A percentile compares a stretch with the other conserved stretches of the same genome.
Evolutionary conservation across 1,284 basidiomycete genomes (phyloP).

Genomic region (Retiboletus flavoniger): DNA sequence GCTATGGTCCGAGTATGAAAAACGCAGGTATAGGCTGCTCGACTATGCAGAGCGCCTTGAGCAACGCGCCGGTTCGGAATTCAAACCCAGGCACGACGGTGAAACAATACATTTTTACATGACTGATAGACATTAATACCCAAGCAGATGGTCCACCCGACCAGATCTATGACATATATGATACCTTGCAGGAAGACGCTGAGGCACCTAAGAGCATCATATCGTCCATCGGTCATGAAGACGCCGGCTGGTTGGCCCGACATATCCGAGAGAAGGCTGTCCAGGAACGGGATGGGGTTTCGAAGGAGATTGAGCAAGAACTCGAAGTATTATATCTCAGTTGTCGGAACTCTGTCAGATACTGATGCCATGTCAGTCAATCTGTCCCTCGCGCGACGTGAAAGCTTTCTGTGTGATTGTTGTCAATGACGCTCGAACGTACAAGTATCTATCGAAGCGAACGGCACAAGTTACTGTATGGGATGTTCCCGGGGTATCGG

Average conservation of each 20-base stretch:
- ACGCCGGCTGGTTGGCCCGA: constrained; percentile 64
- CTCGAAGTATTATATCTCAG: constrained; percentile 51
- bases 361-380: constrained; percentile 41
- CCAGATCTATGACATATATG: constrained; percentile 63
- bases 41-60: constrained; percentile 60
- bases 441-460: constrained; percentile 51
- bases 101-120: constrained; percentile 10
- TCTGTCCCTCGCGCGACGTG: constrained; percentile 78
- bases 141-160: constrained; percentile 51
- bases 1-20: constrained; percentile 54
- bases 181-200: constrained; percentile 56
- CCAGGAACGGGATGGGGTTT: constrained; percentile 50
- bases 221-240: constrained; percentile 40
- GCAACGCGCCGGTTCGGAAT: constrained; percentile 45
- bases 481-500: constrained; percentile 64
- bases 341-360: not conserved
- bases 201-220: constrained; percentile 45
- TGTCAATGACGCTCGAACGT: constrained; percentile 66
- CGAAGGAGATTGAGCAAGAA: constrained; percentile 66
- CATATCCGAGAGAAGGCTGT: constrained; percentile 53
- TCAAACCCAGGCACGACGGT: constrained; percentile 48
- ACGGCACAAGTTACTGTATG: constrained; percentile 80
- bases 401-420: constrained; percentile 80
- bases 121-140: not conserved
- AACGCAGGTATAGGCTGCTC: constrained; percentile 47